A percentile compares a stretch with the other conserved stretches of the same genome.
Evolutionary conservation across 257 asterid species (phyloP).

Genomic region (Fraxinus quadrangulata): DNA sequence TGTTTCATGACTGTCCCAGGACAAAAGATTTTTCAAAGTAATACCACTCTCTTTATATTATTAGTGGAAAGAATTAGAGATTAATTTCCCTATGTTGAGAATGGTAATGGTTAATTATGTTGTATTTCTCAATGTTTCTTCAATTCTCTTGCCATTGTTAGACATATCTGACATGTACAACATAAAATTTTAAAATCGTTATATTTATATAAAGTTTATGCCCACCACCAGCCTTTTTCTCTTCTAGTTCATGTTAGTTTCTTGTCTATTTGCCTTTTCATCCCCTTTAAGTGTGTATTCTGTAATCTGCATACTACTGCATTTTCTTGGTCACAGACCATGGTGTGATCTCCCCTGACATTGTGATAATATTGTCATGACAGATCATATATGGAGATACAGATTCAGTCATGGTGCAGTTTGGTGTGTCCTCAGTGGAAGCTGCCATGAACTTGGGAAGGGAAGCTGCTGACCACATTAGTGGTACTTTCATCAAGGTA

Average conservation of each 20-base stretch:
- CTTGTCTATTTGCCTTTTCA: background rate
- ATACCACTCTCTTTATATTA: background rate
- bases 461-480: constrained; percentile 94
- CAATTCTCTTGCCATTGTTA: background rate
- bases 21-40: background rate
- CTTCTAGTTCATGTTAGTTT: constrained; percentile 3
- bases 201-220: background rate
- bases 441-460: constrained; percentile 93
- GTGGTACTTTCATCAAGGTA: constrained; percentile 87
- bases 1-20: background rate
- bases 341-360: constrained; percentile 14
- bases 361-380: constrained; percentile 25
- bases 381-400: constrained; percentile 99
- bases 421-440: constrained; percentile 87
- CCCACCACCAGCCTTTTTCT: background rate
- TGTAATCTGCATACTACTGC: background rate
- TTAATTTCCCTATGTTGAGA: background rate
- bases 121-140: background rate
- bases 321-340: constrained; percentile 13
- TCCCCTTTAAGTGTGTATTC: background rate
- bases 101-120: background rate
- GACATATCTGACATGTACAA: background rate
- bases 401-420: constrained; percentile 99
- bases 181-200: background rate
- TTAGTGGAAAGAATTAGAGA: background rate